phyloP scores from a whole-genome alignment of 352 stramenopile genomes.

The Globisporangium alternatum region DNA sequence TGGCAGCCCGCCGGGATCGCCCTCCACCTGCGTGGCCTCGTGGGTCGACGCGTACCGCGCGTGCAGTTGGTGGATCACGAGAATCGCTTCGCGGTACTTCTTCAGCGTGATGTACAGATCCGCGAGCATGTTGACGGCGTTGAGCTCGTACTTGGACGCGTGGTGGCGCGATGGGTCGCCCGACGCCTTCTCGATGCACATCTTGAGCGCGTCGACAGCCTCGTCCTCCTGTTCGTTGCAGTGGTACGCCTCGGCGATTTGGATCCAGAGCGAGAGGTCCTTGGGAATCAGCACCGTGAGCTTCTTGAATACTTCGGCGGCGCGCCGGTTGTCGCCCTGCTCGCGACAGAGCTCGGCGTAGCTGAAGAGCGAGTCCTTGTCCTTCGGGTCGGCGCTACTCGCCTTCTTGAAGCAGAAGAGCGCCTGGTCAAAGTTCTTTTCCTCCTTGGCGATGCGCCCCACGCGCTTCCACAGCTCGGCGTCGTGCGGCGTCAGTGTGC shows the following conservation, averaged over 20 bases:
- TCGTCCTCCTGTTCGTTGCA: slow-evolving; percentile 86
- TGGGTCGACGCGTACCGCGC: slow-evolving; percentile 58
- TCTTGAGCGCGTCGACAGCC: slow-evolving; percentile 79
- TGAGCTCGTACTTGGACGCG: slow-evolving; percentile 77
- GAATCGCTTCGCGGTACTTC: slow-evolving; percentile 78
- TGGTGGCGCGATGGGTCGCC: slow-evolving; percentile 57
- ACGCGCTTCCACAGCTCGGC: slow-evolving; percentile 85
- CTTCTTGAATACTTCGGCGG: slow-evolving; percentile 82
- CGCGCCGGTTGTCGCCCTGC: slow-evolving; percentile 70
- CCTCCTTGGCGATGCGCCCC: slow-evolving; percentile 80
- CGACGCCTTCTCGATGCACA: slow-evolving; percentile 79
- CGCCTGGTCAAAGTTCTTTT: slow-evolving; percentile 84
- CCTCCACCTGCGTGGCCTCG: slow-evolving; percentile 57
- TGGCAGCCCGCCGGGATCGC: slow-evolving; percentile 60
- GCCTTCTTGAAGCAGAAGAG: slow-evolving; percentile 87
- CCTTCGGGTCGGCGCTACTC: slow-evolving; percentile 72
- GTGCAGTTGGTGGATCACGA: slow-evolving; percentile 76
- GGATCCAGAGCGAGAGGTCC: slow-evolving; percentile 83
- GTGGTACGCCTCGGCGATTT: slow-evolving; percentile 85
- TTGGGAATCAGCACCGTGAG: slow-evolving; percentile 64
- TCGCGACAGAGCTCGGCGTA: slow-evolving; percentile 80
- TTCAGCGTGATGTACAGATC: slow-evolving; percentile 87
- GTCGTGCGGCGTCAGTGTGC: slow-evolving; percentile 76
- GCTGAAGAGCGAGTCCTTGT: slow-evolving; percentile 79
- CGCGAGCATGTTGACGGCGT: slow-evolving; percentile 87